These are phyloP conservation scores for Nannochloris sp. DNA, from an alignment of 139 green algal genomes.

Conservation along the genomic window DNA sequence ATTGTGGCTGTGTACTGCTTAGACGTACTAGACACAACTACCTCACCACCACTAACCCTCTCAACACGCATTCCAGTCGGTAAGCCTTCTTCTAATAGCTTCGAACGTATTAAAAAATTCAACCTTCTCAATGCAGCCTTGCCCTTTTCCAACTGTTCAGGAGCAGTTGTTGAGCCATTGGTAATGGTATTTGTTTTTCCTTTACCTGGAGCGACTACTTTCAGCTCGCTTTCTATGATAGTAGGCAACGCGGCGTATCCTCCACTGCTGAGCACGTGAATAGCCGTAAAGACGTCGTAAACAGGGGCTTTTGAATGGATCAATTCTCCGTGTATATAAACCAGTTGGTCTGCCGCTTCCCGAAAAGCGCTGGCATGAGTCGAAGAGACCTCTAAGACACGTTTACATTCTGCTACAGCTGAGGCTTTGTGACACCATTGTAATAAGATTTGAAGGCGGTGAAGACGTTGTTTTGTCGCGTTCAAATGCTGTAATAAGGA, in stretches of 20 bases:
- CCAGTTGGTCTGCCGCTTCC: constrained; percentile 37
- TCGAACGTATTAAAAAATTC: constrained; percentile 2
- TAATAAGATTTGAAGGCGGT: constrained; percentile 41
- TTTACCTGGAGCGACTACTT: not conserved
- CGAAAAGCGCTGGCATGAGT: constrained; percentile 20
- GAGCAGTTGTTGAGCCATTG: not conserved
- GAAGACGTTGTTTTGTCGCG: constrained; percentile 33
- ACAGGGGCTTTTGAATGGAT: constrained; percentile 19
- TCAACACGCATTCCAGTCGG: constrained; percentile 19
- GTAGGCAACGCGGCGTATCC: constrained; percentile 24
- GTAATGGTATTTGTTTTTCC: not conserved
- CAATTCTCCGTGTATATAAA: constrained; percentile 35
- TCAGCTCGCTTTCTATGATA: constrained; percentile 22
- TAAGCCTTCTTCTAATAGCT: constrained; percentile 9
- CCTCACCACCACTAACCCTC: constrained; percentile 5
- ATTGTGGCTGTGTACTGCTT: constrained; percentile 20
- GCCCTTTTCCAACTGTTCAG: not conserved
- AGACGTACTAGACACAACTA: not conserved
- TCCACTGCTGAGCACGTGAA: constrained; percentile 32
- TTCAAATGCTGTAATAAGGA: constrained; percentile 35
- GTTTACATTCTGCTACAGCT: constrained; percentile 4
- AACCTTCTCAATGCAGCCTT: not conserved
- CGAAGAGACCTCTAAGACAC: constrained; percentile 25
- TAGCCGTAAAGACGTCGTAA: constrained; percentile 45
- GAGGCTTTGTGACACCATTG: constrained; percentile 43